phyloP scores from a whole-genome alignment of 257 asterid species.

The Penstemon barbatus region DNA sequence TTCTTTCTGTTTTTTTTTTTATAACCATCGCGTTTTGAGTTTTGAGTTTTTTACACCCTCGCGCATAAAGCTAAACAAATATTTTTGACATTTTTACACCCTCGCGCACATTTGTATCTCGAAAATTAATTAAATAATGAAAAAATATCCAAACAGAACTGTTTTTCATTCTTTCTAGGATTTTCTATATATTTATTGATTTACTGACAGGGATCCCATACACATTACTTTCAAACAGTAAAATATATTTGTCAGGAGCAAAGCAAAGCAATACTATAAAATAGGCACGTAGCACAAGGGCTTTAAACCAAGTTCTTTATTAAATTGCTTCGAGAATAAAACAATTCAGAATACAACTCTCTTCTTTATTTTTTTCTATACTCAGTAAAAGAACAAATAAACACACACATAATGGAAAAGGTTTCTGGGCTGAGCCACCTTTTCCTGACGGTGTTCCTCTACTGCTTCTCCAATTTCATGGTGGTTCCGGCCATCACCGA shows the following conservation, averaged over 20 bases:
- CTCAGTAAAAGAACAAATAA: neutral
- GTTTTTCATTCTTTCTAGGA: too few relatives aligned
- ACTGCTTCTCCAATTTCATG: constrained; percentile 73
- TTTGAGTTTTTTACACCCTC: too few relatives aligned
- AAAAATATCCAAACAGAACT: too few relatives aligned
- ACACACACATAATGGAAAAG: constrained; percentile 39
- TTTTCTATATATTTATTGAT: neutral
- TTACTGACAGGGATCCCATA: constrained; percentile 13
- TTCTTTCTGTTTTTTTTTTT: neutral
- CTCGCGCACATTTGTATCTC: too few relatives aligned
- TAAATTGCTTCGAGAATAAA: constrained; percentile 10
- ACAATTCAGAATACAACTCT: too few relatives aligned
- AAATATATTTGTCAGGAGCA: neutral
- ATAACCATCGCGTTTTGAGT: too few relatives aligned
- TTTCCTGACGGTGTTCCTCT: constrained; percentile 81
- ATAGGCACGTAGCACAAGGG: neutral
- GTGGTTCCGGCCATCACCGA: constrained; percentile 90
- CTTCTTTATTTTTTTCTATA: neutral
- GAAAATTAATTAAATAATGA: too few relatives aligned
- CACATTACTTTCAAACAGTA: constrained; percentile 13
- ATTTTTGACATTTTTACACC: too few relatives aligned
- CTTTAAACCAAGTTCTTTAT: constrained; percentile 27
- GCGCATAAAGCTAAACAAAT: too few relatives aligned
- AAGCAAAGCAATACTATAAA: neutral
- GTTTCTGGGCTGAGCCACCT: constrained; percentile 71